Percentiles rank a stretch among this genome's conserved stretches.
Evolutionary conservation across 192 early-diverging fungal genomes (phyloP).

Genomic region (Phycomyces nitens): DNA sequence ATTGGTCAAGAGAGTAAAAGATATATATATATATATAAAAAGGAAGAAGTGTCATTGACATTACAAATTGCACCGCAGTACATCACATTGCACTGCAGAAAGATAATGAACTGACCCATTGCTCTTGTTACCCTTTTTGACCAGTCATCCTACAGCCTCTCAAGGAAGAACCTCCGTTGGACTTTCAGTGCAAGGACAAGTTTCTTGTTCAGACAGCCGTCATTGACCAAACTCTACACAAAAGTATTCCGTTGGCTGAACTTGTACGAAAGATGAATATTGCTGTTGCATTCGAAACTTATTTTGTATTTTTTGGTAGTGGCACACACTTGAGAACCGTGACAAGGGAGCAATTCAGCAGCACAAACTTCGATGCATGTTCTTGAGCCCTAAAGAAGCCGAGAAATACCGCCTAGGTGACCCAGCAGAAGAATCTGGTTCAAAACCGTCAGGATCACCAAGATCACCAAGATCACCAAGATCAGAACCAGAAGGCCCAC

Average conservation of each 20-base stretch:
- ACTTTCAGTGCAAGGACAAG: slow-evolving; percentile 92
- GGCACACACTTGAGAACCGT: slow-evolving; percentile 59
- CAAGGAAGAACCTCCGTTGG: slow-evolving; percentile 76
- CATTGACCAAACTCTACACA: slow-evolving; percentile 59
- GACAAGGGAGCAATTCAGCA: slow-evolving; percentile 57
- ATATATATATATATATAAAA: too few species aligned
- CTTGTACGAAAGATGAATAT: slow-evolving; percentile 39
- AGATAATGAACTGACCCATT: too few species aligned
- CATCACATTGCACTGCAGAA: too few species aligned
- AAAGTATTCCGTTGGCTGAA: slow-evolving; percentile 58
- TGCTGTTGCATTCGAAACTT: not conserved
- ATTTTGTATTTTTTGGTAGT: slow-evolving; percentile 41
- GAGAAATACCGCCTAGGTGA: too few species aligned
- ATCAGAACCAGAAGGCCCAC: too few species aligned
- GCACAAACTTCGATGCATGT: slow-evolving; percentile 62
- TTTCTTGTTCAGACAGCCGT: slow-evolving; percentile 91
- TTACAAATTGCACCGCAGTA: too few species aligned
- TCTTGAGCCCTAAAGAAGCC: slow-evolving; percentile 15
- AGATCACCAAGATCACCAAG: too few species aligned
- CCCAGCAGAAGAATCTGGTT: too few species aligned
- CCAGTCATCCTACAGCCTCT: slow-evolving; percentile 88
- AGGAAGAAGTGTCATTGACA: too few species aligned
- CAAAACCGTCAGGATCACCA: too few species aligned
- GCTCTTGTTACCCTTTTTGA: too few species aligned
- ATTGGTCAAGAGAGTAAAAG: too few species aligned